Evolutionary conservation across 441 rosid genomes (phyloP), one percentile per base, ranked within the genome.

Genomic region (Eruca vesicaria): DNA sequence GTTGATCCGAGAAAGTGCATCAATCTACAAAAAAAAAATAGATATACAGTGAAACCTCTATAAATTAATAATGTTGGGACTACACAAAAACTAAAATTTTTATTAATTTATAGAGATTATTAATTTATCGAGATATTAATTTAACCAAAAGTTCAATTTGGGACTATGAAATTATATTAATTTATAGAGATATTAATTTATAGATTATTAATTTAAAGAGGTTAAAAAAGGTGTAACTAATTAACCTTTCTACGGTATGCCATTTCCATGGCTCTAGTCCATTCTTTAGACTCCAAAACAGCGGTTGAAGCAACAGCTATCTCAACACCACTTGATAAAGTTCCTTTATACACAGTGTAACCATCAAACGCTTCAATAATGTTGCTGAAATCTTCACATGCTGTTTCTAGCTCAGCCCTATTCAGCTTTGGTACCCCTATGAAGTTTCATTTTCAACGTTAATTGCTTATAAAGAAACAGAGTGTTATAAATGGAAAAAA

Each of bases 321-420:
- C 85, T 96, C 99, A 38, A 94, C 90, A 43, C 99, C 99, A 56
- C 96, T 92, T 41, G 57, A 52, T 6, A 52, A 19, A 9, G 57
- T 52, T 52, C 57, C 57, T 19, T 52, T 52, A 52, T 52, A 96
- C 45, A 94, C 95, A 82, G 88, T 78, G 84, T 97, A 90, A 83
- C 93, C 98, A 0, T 94, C 93, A 19, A 96, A 92, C 38, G 98
- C 78, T 28, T 97, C 98, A 31, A 96, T 96, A 11, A 96, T 90
- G 74, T 96, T 96, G 87, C 99, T 96, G 86, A 93, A 96, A 82
- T 96, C 98, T 77, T 96, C 99, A 74, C 99, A 96, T 9, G 99
- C 98, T 69, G 86, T 90, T 84, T 96, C 98, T 77, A 96, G 92
- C 65, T 90, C 98, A 3, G 87, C 36, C 69, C 92, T 86, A 76